Evolutionary conservation across 176 grass and related monocot species (phyloP).

Genomic region (Pontederia crassipes): DNA sequence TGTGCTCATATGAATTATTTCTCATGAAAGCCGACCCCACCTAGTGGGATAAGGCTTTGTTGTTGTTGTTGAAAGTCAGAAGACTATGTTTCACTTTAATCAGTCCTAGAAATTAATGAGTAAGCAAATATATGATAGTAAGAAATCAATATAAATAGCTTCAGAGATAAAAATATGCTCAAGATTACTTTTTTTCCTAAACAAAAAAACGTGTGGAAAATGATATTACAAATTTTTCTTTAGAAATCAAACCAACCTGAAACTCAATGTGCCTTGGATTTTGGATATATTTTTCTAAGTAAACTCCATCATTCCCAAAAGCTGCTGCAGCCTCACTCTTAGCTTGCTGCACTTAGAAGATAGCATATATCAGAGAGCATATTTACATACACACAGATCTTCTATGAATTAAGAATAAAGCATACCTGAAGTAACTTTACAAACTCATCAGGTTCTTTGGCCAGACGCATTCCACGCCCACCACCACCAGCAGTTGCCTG

Average conservation of each 20-base stretch:
- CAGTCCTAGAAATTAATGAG: background rate
- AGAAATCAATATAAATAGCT: constrained; percentile 1
- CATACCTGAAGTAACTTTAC: constrained; percentile 39
- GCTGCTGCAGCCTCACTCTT: constrained; percentile 45
- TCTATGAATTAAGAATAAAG: background rate
- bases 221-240: background rate
- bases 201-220: background rate
- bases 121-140: background rate
- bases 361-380: constrained; percentile 9
- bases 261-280: constrained; percentile 54
- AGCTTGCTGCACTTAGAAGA: constrained; percentile 33
- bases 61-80: too few species aligned
- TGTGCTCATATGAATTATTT: too few species aligned
- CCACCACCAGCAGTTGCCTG: constrained; percentile 53
- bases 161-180: background rate
- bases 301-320: constrained; percentile 57
- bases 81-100: too few species aligned
- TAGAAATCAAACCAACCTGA: constrained; percentile 26
- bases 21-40: too few species aligned
- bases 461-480: constrained; percentile 45
- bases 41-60: too few species aligned
- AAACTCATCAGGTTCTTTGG: constrained; percentile 30
- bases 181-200: background rate
- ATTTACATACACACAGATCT: background rate
- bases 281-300: constrained; percentile 47